phyloP scores from a whole-genome alignment of 768 basidiomycete genomes.

The Crassisporium funariophilum region DNA sequence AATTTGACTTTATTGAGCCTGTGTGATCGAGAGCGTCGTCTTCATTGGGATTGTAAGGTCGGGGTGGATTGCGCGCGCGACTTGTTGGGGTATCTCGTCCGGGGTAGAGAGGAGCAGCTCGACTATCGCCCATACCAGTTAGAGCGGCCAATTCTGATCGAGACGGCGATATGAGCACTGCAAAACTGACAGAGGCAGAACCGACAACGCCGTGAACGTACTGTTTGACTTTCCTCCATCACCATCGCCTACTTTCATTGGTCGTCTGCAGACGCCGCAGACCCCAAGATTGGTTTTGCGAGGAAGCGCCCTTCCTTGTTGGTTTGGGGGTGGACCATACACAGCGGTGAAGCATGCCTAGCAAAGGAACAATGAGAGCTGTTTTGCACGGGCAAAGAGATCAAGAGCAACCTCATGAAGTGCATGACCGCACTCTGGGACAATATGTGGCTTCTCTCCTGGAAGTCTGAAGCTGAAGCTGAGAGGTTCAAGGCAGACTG shows the following conservation, averaged over 20 bases:
- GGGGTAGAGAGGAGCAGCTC: conserved; percentile 58
- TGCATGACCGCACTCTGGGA: conserved; percentile 96
- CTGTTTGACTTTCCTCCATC: conserved; percentile 89
- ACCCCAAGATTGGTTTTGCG: conserved; percentile 86
- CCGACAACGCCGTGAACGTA: too few species aligned
- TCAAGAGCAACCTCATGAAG: conserved; percentile 77
- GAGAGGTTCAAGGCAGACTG: conserved; percentile 94
- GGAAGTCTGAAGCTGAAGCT: conserved; percentile 90
- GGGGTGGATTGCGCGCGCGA: conserved; percentile 36
- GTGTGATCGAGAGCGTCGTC: conserved; percentile 83
- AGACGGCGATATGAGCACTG: conserved; percentile 6
- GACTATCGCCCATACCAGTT: conserved; percentile 82
- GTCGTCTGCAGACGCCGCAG: conserved; percentile 94
- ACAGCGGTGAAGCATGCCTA: conserved; percentile 97
- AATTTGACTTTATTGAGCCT: conserved; percentile 48
- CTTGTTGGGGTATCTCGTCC: conserved; percentile 64
- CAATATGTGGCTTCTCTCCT: conserved; percentile 96
- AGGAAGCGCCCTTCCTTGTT: conserved; percentile 54
- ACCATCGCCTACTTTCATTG: conserved; percentile 94
- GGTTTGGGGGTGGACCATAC: conserved; percentile 82
- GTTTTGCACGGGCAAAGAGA: conserved; percentile 12
- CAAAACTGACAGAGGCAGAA: conserved; percentile 10
- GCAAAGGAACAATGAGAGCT: conserved; percentile 8
- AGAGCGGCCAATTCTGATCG: conserved; percentile 86
- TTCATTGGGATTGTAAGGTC: conserved; percentile 70